These are phyloP conservation scores for Kluyveromyces nonfermentans DNA, from an alignment of 805 yeast genomes.

Conservation along the genomic window DNA sequence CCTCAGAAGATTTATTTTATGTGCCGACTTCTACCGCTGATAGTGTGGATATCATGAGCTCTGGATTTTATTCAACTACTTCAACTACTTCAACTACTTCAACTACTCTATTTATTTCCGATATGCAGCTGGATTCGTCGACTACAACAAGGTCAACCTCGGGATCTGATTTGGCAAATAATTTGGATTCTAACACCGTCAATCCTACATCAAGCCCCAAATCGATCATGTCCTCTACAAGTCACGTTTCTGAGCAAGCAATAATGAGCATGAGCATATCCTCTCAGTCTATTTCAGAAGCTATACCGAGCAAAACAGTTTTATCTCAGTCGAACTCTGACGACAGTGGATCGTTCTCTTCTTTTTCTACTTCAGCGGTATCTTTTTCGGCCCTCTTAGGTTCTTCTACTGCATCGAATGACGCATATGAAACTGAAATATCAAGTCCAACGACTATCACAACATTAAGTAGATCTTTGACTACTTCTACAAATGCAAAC, in stretches of 20 bases:
- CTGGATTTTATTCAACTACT: conserved; percentile 4
- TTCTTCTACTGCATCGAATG: not conserved
- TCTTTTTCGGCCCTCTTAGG: not conserved
- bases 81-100: conserved; percentile 15
- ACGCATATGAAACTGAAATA: not conserved
- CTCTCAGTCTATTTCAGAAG: too few relatives aligned
- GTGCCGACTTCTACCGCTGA: not conserved
- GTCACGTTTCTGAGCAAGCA: not conserved
- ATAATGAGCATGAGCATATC: too few relatives aligned
- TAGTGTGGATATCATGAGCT: too few relatives aligned
- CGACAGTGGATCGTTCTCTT: not conserved
- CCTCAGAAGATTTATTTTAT: too few relatives aligned
- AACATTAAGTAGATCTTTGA: conserved; percentile 14
- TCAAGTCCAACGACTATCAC: conserved; percentile 10
- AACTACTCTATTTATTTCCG: too few relatives aligned
- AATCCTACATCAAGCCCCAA: not conserved
- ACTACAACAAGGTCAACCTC: too few relatives aligned
- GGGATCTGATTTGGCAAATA: too few relatives aligned
- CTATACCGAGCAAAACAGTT: too few relatives aligned
- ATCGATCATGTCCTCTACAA: not conserved
- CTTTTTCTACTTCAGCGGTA: not conserved
- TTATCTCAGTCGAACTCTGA: not conserved
- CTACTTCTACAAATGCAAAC: conserved; percentile 7
- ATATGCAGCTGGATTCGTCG: too few relatives aligned
- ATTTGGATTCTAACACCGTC: not conserved